Conservation (phyloP, 306 rosid species). For the Trichosanthes cucumerina region DNA sequence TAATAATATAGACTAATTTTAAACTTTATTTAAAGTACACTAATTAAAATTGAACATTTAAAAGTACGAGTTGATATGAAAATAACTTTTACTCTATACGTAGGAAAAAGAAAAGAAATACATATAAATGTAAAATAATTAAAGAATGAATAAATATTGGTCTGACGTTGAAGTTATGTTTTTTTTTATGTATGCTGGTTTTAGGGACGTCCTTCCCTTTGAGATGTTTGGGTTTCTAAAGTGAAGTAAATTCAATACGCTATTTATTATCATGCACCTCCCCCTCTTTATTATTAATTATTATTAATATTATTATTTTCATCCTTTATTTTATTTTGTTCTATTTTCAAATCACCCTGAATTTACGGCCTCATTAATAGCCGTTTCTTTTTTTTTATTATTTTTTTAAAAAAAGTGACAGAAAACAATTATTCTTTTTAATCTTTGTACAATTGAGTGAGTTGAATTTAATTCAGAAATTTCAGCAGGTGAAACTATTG, state of each 20-base stretch:
- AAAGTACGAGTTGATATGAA: no score
- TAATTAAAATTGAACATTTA: no score
- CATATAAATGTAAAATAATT: neutral
- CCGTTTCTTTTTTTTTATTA: no score
- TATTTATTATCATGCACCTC: neutral
- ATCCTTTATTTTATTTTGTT: no score
- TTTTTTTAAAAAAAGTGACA: no score
- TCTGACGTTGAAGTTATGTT: neutral
- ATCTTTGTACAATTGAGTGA: neutral
- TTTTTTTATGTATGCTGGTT: neutral
- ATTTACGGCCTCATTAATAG: no score
- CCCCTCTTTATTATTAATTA: neutral
- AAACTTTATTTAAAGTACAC: no score
- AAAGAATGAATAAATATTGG: neutral
- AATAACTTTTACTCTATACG: neutral
- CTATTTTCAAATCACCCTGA: no score
- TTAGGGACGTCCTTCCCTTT: neutral
- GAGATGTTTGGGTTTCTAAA: neutral
- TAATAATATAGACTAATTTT: no score
- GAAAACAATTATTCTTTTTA: neutral
- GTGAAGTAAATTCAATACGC: neutral
- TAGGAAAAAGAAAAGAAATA: neutral
- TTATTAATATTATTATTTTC: no score
- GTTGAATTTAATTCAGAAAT: neutral
- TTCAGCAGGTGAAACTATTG: neutral